Evolutionary conservation across 768 basidiomycete genomes (phyloP), one percentile per base, ranked within the genome.

Genomic region (Baorangia bicolor): DNA sequence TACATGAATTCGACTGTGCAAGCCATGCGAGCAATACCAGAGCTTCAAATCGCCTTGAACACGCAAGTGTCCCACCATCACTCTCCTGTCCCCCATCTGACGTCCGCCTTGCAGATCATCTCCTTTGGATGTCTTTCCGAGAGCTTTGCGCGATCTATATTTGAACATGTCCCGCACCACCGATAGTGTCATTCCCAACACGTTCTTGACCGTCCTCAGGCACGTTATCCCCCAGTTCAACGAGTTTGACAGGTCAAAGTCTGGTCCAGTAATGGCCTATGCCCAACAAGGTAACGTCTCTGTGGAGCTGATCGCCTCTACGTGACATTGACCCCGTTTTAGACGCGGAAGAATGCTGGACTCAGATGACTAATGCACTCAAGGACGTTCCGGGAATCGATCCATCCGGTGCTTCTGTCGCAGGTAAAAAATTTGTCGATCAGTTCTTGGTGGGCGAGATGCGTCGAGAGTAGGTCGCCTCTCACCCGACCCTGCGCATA

Each of bases 1-100:
- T 99, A 99, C 74, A 93, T 98, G 88, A 98, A 96, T 68, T 86
- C 97, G 1, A 93, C 92, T 2, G 77, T 98, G 2, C 97, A 99
- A 75, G 87, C 90, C n/a, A 81, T 99, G 58, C 89, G 93, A 23
- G 86, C 91, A 4, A 88, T 99, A 47, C 94, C 95, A 2, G 94
- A 97, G 63, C 81, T 99, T 5, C 87, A 90, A 65, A 69, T 78
- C 1, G 90, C 92, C 0, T 78, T 98, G 21, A 71, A 71, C 64
- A 72, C 74, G 83, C 88, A 67, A 60, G 82, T 71, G n/a, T 39
- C 8, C 2, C 14, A 2, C 3, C 33, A 41, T 45, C 25, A 9
- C 7, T 30, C 13, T 6, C 14, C 25, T 8, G 12, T 27, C n/a
- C 4, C 6, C 12, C 14, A 8, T 49, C 40, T 42, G 7, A 62